Percentiles rank a stretch among this genome's conserved stretches.
Evolutionary conservation across 257 asterid species (phyloP).

Genomic region (Misopates orontium): DNA sequence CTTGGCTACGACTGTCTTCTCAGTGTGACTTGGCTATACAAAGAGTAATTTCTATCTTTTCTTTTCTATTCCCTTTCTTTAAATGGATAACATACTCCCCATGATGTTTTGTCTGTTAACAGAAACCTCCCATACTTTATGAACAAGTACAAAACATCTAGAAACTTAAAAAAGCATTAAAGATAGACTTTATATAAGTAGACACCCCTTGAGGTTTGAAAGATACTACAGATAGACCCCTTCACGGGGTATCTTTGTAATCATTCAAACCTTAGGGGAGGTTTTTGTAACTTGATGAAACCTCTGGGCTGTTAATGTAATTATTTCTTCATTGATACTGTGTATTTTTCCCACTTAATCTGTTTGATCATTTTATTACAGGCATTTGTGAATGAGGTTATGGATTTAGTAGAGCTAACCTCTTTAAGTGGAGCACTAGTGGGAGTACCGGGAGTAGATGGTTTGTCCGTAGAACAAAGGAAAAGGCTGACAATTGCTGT

Average conservation of each 20-base stretch:
- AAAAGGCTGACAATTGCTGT: slow-evolving; percentile 82
- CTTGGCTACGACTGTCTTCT: slow-evolving; percentile 80
- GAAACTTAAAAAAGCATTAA: too few species aligned
- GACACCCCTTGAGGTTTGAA: too few species aligned
- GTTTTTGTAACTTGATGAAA: too few species aligned
- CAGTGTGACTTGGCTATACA: slow-evolving; percentile 62
- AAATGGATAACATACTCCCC: too few species aligned
- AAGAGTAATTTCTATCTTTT: slow-evolving; percentile 45
- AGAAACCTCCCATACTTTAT: too few species aligned
- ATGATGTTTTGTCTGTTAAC: too few species aligned
- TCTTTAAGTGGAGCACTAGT: slow-evolving; percentile 62
- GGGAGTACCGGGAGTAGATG: slow-evolving; percentile 83
- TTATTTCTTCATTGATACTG: not conserved
- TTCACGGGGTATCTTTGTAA: too few species aligned
- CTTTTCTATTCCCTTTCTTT: not conserved
- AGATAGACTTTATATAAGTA: too few species aligned
- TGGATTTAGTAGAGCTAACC: slow-evolving; percentile 78
- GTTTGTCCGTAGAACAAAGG: slow-evolving; percentile 82
- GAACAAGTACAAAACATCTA: too few species aligned
- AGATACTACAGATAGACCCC: too few species aligned
- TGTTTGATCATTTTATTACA: slow-evolving; percentile 31
- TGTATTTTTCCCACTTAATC: not conserved
- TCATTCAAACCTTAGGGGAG: too few species aligned
- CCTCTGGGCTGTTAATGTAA: too few species aligned
- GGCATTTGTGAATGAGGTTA: slow-evolving; percentile 82